Conservation (phyloP, 371 early-diverging fungal species). For the Syncephalastrum racemosum region DNA sequence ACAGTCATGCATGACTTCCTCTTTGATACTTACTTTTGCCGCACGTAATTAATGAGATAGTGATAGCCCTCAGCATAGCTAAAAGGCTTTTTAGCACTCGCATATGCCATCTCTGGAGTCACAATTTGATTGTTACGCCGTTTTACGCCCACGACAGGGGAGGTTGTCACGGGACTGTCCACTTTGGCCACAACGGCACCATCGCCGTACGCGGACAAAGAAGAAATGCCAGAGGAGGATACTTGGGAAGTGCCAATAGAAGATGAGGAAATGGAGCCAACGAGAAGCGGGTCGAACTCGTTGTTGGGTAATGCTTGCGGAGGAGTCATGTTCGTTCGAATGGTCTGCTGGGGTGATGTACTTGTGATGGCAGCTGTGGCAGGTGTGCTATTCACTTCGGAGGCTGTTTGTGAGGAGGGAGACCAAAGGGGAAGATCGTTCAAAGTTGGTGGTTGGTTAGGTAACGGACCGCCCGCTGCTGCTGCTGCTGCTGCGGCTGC, state of each 20-base stretch:
- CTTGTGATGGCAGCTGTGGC: conserved; percentile 1
- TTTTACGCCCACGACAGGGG: conserved; percentile 21
- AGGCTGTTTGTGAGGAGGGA: conserved; percentile 2
- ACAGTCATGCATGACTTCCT: background rate
- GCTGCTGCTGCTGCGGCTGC: conserved; percentile 3
- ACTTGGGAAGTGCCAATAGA: conserved; percentile 31
- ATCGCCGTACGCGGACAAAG: conserved; percentile 41
- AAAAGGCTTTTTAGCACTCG: conserved; percentile 58
- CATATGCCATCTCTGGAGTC: conserved; percentile 24
- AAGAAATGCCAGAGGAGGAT: conserved; percentile 36
- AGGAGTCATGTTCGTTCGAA: conserved; percentile 1
- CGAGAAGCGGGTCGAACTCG: background rate
- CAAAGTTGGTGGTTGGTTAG: conserved; percentile 2
- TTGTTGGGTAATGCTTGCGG: conserved; percentile 9
- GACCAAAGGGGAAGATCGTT: background rate
- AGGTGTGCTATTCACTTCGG: conserved; percentile 1
- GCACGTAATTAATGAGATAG: conserved; percentile 73
- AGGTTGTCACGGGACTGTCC: conserved; percentile 30
- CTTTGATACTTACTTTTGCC: conserved; percentile 56
- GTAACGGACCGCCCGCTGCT: conserved; percentile 3
- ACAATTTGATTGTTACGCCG: conserved; percentile 36
- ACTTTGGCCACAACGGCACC: conserved; percentile 47
- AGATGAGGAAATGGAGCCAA: conserved; percentile 31
- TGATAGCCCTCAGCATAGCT: conserved; percentile 91
- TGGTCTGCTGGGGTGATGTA: background rate